Base-by-base conservation (phyloP, 495 filamentous ascomycete genomes). In the Lasiosphaeria ovina region DNA sequence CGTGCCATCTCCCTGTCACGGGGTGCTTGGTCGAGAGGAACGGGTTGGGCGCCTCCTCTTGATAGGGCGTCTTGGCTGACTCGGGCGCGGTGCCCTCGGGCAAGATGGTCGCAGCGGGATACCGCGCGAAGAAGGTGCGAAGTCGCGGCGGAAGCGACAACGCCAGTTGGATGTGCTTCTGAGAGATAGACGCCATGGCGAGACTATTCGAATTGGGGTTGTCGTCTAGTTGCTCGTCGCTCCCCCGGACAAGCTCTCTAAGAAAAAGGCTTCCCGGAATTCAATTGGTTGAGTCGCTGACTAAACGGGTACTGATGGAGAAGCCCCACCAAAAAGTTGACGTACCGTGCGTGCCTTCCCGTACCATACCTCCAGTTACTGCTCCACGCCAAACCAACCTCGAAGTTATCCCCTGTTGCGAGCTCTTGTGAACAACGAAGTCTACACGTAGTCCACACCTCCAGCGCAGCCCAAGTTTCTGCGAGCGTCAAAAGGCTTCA, bases 91-190 rank as follows among this genome's bases (percentile, higher is more conserved):
- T 68, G 60, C 72, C 72, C 47, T 72, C 47, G 36, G 76, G 76
- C 48, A 83, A 70, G 63, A 86, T 77, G 49, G 78, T 71, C 58
- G 70, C 71, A 34, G 93, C 92, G 32, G 93, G 94, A 68, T 92
- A 97, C 61, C 88, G 86, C 40, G 88, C 86, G 74, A 98, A 91
- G 83, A 98, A 97, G 62, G 86, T 86, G 59, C 83, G 83, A n/a
- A 98, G 83, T 16, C 87, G 86, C 17, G 80, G 74, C 14, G 92
- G 94, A 16, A 93, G 82, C 40, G 81, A 72, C 68, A 83, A 78
- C 34, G 87, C 89, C 57, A 92, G 80, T 58, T 79, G 72, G 60
- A 89, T 73, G 66, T 81, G 83, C 52, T 68, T 78, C 57, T 70
- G 49, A 38, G 63, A 75, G 56, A 66, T 61, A n/a, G 71, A 33